phyloP scores from a whole-genome alignment of 495 filamentous ascomycete genomes.

The Hypomontagnella submonticulosa region DNA sequence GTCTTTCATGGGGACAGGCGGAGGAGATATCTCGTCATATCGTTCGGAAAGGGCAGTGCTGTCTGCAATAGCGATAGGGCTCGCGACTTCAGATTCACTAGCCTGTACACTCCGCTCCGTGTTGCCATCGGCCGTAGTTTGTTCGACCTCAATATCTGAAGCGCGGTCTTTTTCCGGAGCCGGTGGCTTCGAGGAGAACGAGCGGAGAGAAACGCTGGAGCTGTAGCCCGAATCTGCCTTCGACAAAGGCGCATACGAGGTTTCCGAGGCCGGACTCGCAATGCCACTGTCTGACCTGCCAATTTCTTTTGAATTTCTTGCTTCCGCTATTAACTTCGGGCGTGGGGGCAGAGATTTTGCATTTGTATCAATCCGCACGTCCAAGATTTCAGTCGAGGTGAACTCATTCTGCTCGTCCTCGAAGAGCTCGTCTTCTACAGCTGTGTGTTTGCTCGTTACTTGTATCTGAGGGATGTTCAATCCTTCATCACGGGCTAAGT shows the following conservation, averaged over 20 bases:
- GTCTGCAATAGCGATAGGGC: neutral
- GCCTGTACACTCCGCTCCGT: neutral
- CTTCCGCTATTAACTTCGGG: slow-evolving; percentile 11
- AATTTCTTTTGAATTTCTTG: slow-evolving; percentile 32
- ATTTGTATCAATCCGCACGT: slow-evolving; percentile 54
- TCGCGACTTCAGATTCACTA: slow-evolving; percentile 3
- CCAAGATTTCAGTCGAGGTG: slow-evolving; percentile 51
- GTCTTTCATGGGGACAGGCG: slow-evolving; percentile 41
- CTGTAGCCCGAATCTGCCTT: slow-evolving; percentile 69
- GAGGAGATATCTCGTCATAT: slow-evolving; percentile 23
- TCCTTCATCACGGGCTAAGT: slow-evolving; percentile 8
- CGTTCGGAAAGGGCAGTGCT: neutral
- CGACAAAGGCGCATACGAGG: slow-evolving; percentile 53
- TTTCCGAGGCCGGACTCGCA: slow-evolving; percentile 51
- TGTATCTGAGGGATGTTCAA: slow-evolving; percentile 49
- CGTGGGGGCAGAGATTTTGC: slow-evolving; percentile 50
- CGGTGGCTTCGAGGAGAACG: slow-evolving; percentile 47
- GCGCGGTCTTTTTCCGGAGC: slow-evolving; percentile 33
- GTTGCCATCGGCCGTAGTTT: slow-evolving; percentile 2
- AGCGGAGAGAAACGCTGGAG: slow-evolving; percentile 62
- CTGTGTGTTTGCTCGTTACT: slow-evolving; percentile 59
- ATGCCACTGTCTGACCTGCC: slow-evolving; percentile 59
- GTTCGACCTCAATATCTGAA: slow-evolving; percentile 26
- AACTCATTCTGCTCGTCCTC: slow-evolving; percentile 55
- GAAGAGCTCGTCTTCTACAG: slow-evolving; percentile 61